A percentile compares a stretch with the other conserved stretches of the same genome.
Evolutionary conservation across 2,329 filamentous ascomycete genomes (phyloP).

Genomic region (Colletotrichum sojae): DNA sequence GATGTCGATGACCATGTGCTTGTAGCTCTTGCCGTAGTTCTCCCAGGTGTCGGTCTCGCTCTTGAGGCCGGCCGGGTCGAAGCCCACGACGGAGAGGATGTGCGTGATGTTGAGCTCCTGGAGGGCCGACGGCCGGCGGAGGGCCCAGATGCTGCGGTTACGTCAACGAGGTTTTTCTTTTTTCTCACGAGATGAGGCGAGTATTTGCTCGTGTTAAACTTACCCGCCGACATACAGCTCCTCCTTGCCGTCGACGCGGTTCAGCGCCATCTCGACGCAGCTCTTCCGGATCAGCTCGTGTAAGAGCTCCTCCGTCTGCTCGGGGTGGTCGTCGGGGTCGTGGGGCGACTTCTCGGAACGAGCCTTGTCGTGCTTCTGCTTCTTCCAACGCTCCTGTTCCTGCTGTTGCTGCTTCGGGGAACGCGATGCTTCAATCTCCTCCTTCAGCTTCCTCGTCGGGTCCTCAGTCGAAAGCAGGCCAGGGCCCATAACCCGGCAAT

Average conservation of each 20-base stretch:
- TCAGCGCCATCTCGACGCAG: slow-evolving; percentile 58
- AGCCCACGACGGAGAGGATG: slow-evolving; percentile 85
- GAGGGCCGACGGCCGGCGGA: slow-evolving; percentile 80
- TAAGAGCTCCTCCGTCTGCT: slow-evolving; percentile 19
- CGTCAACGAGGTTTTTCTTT: not conserved
- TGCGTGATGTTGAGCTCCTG: slow-evolving; percentile 85
- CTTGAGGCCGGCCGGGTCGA: slow-evolving; percentile 61
- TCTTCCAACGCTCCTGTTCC: not conserved
- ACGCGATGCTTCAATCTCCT: not conserved
- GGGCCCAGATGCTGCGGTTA: slow-evolving; percentile 78
- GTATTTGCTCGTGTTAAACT: slow-evolving; percentile 38
- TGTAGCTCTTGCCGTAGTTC: slow-evolving; percentile 69
- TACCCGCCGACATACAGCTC: slow-evolving; percentile 58
- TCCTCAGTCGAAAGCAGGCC: not conserved
- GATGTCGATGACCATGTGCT: slow-evolving; percentile 85
- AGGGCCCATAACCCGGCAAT: slow-evolving; percentile 2
- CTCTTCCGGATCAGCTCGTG: slow-evolving; percentile 45
- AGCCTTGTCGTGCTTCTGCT: not conserved
- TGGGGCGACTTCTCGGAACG: not conserved
- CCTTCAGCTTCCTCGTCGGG: not conserved
- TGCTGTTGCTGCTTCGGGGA: not conserved
- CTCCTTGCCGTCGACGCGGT: slow-evolving; percentile 57
- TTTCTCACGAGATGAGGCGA: not conserved
- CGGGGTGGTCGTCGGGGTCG: not conserved
- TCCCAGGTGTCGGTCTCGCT: slow-evolving; percentile 66